Evolutionary conservation across 768 basidiomycete species (phyloP).

Genomic region (Mycena epipterygia): DNA sequence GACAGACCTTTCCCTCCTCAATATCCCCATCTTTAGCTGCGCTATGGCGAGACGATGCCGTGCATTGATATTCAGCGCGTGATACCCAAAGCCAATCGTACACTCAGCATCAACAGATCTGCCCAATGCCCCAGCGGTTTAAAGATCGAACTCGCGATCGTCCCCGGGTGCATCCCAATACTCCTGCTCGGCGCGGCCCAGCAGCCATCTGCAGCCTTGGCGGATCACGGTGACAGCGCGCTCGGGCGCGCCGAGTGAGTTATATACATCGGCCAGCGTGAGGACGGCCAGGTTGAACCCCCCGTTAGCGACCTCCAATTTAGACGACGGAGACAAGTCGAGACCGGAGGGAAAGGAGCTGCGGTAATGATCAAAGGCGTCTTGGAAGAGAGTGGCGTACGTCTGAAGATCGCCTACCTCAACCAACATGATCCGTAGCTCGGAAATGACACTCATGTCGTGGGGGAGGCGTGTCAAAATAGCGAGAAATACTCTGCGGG

Average conservation of each 20-base stretch:
- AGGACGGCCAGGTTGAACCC: conserved; percentile 81
- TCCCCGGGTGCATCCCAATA: conserved; percentile 89
- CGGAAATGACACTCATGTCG: conserved; percentile 82
- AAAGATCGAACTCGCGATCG: conserved; percentile 87
- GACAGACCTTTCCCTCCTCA: conserved; percentile 80
- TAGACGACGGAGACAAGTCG: conserved; percentile 44
- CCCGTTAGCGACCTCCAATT: conserved; percentile 54
- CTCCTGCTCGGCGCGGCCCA: conserved; percentile 78
- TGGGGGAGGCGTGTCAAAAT: conserved; percentile 84
- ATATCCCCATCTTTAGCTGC: conserved; percentile 81
- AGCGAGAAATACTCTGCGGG: conserved; percentile 71
- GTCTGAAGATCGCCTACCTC: conserved; percentile 77
- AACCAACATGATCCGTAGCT: conserved; percentile 83
- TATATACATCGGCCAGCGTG: conserved; percentile 88
- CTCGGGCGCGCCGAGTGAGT: conserved; percentile 75
- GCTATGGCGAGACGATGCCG: conserved; percentile 87
- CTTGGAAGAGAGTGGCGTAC: conserved; percentile 78
- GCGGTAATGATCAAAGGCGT: conserved; percentile 83
- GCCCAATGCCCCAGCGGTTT: conserved; percentile 49
- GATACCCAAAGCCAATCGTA: conserved; percentile 69
- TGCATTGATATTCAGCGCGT: conserved; percentile 79
- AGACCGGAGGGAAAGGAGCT: conserved; percentile 58
- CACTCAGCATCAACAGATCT: conserved; percentile 54
- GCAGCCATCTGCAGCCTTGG: conserved; percentile 89
- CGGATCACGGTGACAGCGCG: conserved; percentile 77